Evolutionary conservation across 768 basidiomycete genomes (phyloP).

Genomic region (Termitomyces sp.): DNA sequence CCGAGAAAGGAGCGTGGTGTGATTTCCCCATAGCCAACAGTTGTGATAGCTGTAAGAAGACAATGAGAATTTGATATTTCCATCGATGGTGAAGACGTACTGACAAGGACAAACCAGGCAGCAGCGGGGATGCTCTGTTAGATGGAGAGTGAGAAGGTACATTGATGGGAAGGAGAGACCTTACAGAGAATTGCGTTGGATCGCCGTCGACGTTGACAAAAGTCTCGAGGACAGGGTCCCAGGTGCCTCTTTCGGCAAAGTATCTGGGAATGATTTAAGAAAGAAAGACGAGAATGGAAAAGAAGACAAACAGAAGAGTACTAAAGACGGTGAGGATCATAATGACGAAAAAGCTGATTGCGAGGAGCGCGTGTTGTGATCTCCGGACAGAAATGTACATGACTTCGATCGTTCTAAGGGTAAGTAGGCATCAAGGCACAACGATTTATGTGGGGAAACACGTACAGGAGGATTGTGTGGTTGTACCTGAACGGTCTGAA

Average conservation of each 20-base stretch:
- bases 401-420: constrained; percentile 73
- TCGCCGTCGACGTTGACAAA: constrained; percentile 87
- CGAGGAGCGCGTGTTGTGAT: constrained; percentile 82
- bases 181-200: constrained; percentile 70
- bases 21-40: constrained; percentile 83
- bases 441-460: constrained; percentile 4
- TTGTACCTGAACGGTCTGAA: constrained; percentile 88
- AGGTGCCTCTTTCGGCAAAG: constrained; percentile 86
- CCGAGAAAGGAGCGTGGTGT: constrained; percentile 87
- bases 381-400: constrained; percentile 88
- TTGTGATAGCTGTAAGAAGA: not conserved
- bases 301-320: constrained; percentile 60
- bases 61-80: not conserved
- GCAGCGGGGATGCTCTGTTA: constrained; percentile 34
- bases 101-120: constrained; percentile 77
- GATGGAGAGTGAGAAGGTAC: not conserved
- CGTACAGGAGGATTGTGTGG: constrained; percentile 76
- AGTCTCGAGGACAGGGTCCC: constrained; percentile 75
- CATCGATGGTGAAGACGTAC: constrained; percentile 38
- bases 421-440: not conserved
- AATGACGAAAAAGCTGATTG: constrained; percentile 83
- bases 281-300: not conserved
- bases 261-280: constrained; percentile 41
- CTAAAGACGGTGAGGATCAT: constrained; percentile 88
- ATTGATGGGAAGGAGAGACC: constrained; percentile 12